phyloP scores from a whole-genome alignment of 2,329 filamentous ascomycete species.

The Stachybotrys chlorohalonatus region DNA sequence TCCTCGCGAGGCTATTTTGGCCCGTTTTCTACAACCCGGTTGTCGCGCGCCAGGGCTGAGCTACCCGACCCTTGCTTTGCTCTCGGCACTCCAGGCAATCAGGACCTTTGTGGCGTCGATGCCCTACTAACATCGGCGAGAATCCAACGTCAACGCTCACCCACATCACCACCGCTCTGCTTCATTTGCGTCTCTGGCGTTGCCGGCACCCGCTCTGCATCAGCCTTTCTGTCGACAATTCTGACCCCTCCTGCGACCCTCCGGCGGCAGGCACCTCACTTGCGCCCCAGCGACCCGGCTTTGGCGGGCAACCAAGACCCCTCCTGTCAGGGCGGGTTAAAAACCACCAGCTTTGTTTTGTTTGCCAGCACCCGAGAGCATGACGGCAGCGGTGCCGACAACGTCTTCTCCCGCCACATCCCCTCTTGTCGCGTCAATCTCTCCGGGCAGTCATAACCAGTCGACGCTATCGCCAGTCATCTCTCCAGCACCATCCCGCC shows the following conservation, averaged over 20 bases:
- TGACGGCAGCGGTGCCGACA: conserved; percentile 48
- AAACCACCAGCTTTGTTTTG: neutral
- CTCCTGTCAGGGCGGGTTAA: neutral
- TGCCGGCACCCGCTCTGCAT: too few relatives aligned
- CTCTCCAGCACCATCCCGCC: conserved; percentile 47
- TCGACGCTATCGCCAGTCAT: conserved; percentile 47
- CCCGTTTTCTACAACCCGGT: neutral
- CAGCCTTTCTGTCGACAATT: neutral
- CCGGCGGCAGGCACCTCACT: neutral
- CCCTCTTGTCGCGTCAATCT: conserved; percentile 37
- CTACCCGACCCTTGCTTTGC: neutral
- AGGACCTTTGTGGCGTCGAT: neutral
- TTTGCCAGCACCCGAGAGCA: conserved; percentile 8
- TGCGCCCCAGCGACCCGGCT: neutral
- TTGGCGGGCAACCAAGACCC: neutral
- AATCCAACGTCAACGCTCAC: neutral
- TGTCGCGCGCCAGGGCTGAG: neutral
- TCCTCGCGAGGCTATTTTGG: neutral
- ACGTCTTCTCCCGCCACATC: conserved; percentile 45
- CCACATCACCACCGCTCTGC: neutral
- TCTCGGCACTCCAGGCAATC: neutral
- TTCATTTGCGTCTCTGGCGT: neutral
- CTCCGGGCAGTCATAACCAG: conserved; percentile 38
- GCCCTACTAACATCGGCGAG: neutral
- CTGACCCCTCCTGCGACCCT: neutral